These are phyloP conservation scores for Alopecurus myosuroides DNA, from an alignment of 176 grass and related monocot genomes.

Conservation along the genomic window DNA sequence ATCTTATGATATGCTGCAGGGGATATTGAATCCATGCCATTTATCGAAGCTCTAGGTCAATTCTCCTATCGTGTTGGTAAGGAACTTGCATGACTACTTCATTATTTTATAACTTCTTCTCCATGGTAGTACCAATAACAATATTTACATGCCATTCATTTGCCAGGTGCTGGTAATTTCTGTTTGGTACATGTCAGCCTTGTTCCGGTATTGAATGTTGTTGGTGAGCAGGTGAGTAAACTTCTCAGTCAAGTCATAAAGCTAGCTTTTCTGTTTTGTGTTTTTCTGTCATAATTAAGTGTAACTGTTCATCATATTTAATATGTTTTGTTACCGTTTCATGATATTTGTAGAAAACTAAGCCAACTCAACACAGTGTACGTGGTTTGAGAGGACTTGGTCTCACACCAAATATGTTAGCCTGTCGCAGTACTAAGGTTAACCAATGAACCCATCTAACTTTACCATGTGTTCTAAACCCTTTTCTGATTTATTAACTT, in stretches of 20 bases:
- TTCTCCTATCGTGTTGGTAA: conserved; percentile 56
- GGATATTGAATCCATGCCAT: conserved; percentile 55
- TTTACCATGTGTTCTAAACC: not conserved
- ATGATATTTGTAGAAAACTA: conserved; percentile 48
- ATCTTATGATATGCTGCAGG: conserved; percentile 46
- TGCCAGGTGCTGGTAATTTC: conserved; percentile 44
- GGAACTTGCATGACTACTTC: not conserved
- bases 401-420: conserved; percentile 43
- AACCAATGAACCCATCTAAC: not conserved
- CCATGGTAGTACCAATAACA: not conserved
- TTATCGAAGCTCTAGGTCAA: conserved; percentile 54
- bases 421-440: conserved; percentile 45
- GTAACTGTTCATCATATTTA: not conserved
- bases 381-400: conserved; percentile 40
- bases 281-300: not conserved
- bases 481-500: not conserved
- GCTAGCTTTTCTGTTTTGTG: not conserved
- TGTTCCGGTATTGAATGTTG: conserved; percentile 51
- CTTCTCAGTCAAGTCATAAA: not conserved
- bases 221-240: conserved; percentile 48
- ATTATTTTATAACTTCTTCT: not conserved
- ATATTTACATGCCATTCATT: not conserved
- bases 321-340: not conserved
- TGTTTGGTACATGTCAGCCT: conserved; percentile 60
- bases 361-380: conserved; percentile 58